A percentile compares a stretch with the other conserved stretches of the same genome.
phyloP scores from a whole-genome alignment of 1,139 yeast genomes.

The Scheffersomyces insectosa region DNA sequence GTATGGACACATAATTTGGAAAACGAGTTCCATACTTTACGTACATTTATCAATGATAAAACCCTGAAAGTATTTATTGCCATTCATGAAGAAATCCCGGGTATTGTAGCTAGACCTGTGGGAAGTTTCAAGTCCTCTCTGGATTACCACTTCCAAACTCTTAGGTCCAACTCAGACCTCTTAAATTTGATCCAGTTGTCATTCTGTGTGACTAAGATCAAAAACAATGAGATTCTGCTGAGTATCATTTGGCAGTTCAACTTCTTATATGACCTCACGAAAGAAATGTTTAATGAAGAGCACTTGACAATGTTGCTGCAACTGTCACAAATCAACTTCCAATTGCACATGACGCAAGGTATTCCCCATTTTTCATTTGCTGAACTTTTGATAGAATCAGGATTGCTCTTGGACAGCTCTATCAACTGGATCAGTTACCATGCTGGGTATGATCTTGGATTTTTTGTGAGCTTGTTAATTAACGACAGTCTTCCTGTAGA shows the following conservation, averaged over 20 bases:
- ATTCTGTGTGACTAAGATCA: constrained; percentile 76
- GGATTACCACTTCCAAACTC: constrained; percentile 94
- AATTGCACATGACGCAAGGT: constrained; percentile 73
- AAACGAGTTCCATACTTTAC: constrained; percentile 72
- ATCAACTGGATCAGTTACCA: constrained; percentile 92
- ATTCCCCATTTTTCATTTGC: constrained; percentile 81
- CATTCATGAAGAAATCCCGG: constrained; percentile 91
- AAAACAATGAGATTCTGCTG: constrained; percentile 66
- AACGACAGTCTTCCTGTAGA: constrained; percentile 79
- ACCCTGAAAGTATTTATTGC: constrained; percentile 64
- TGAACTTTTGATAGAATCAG: constrained; percentile 82
- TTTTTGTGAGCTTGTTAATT: constrained; percentile 73
- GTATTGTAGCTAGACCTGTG: constrained; percentile 93
- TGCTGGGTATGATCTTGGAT: constrained; percentile 94
- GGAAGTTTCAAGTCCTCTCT: constrained; percentile 90
- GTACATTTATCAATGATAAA: constrained; percentile 64
- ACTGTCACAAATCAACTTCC: constrained; percentile 83
- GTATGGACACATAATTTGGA: constrained; percentile 90
- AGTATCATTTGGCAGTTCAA: constrained; percentile 94
- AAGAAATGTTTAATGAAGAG: constrained; percentile 86
- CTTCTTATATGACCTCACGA: constrained; percentile 71
- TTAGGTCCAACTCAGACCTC: constrained; percentile 87
- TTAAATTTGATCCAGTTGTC: constrained; percentile 86
- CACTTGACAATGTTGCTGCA: constrained; percentile 63
- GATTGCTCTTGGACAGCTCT: constrained; percentile 70